A percentile compares a stretch with the other conserved stretches of the same genome.
phyloP scores from a whole-genome alignment of 306 rosid species.

The Coriaria nepalensis region DNA sequence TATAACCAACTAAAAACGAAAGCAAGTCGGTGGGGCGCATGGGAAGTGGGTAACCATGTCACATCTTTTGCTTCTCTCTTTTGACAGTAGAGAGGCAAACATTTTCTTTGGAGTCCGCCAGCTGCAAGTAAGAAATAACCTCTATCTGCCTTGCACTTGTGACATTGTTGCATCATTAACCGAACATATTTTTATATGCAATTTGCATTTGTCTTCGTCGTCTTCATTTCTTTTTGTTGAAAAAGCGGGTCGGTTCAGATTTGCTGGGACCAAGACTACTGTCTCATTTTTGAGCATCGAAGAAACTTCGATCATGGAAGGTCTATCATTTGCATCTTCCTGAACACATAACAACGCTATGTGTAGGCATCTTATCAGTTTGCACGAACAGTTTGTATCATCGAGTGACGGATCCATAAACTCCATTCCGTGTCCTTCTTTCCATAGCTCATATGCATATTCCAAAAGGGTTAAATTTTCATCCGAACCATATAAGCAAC shows the following conservation, averaged over 20 bases:
- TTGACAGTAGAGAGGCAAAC: no score
- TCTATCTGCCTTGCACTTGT: slow-evolving; percentile 24
- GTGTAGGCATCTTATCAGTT: slow-evolving; percentile 48
- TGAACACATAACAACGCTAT: slow-evolving; percentile 52
- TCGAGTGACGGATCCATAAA: slow-evolving; percentile 38
- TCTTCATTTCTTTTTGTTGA: slow-evolving; percentile 10
- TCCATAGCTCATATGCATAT: slow-evolving; percentile 47
- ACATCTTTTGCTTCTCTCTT: no score
- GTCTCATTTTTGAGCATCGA: slow-evolving; percentile 39
- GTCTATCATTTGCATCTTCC: slow-evolving; percentile 41
- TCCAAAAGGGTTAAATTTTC: slow-evolving; percentile 39
- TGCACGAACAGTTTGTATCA: slow-evolving; percentile 29
- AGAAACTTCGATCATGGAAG: slow-evolving; percentile 48
- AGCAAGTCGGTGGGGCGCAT: no score
- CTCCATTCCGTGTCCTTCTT: slow-evolving; percentile 27
- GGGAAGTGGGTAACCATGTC: no score
- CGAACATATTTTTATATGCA: slow-evolving; percentile 15
- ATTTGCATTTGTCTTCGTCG: slow-evolving; percentile 1
- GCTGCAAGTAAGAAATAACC: no score
- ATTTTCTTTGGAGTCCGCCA: no score
- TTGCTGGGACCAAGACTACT: slow-evolving; percentile 14
- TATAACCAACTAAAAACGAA: no score
- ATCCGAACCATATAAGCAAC: slow-evolving; percentile 26
- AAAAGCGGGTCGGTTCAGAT: slow-evolving; percentile 37
- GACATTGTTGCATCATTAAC: slow-evolving; percentile 32